Base-by-base conservation (phyloP, 2,329 filamentous ascomycete species). In the Cordyceps cateniannulata region DNA sequence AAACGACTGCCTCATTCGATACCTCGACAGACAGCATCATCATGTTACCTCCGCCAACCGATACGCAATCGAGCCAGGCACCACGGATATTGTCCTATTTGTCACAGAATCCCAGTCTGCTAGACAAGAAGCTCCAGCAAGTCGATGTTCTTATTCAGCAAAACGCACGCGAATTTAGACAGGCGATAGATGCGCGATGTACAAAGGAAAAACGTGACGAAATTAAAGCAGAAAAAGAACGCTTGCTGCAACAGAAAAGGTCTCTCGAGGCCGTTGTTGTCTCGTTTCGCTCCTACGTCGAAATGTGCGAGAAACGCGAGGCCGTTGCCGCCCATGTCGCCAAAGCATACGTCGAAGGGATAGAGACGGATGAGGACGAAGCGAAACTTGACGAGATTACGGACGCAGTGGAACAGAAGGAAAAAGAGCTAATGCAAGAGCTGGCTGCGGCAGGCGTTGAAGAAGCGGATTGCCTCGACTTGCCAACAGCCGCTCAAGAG, bases 361-460 rank as follows among this genome's bases (percentile, higher is more conserved):
- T 79, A 16, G 78, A 84, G 52, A 84, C 79, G 1, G 77, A 80
- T 2, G 77, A 79, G 10, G 79, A 82, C 24, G 82, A 85, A 65
- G 67, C 69, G 38, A 75, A 73, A 45, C 70, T 85, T 9, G 81
- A 84, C 62, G 73, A 78, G 40, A 67, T 85, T 42, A 76, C 76
- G 12, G 74, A 74, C 53, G 68, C 76, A 57, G 71, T 84, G 16
- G 75, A 77, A 61, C 67, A 71, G 42, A 75, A 75, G 62, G 81
- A 82, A 63, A 68, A 72, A 24, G 65, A 66, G 1, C 69, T 85
- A 22, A 70, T 77, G 27, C 68, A 69, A 48, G 70, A 71, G 18
- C 71, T 85, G 0, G 62, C 74, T 2, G 72, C 73, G n/a, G 77
- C 77, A 8, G 79, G 77, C 2, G 73, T 85, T 52, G 75, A 80